Percentiles rank a stretch among this genome's conserved stretches.
These are phyloP conservation scores for Dimargaris verticillata DNA, from an alignment of 192 early-diverging fungal species.

Conservation along the genomic window DNA sequence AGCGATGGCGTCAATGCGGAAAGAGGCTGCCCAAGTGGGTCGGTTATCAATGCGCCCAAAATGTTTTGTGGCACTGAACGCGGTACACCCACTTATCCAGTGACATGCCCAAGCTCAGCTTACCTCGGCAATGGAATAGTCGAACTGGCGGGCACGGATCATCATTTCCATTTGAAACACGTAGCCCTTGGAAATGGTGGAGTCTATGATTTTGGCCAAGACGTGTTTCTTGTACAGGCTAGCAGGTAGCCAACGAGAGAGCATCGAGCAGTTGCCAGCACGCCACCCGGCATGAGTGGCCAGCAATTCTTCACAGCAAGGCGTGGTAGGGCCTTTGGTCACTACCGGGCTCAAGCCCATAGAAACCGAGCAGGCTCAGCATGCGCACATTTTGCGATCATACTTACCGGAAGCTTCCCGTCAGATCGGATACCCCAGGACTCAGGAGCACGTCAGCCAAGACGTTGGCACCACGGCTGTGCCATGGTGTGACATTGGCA, in stretches of 20 bases:
- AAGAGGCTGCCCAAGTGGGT: no score
- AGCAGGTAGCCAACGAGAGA: not conserved
- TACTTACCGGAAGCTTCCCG: constrained; percentile 72
- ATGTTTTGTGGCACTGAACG: no score
- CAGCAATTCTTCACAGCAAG: no score
- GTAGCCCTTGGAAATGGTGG: constrained; percentile 88
- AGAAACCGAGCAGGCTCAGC: no score
- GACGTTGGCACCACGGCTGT: constrained; percentile 85
- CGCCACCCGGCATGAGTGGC: no score
- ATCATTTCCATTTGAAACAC: constrained; percentile 99
- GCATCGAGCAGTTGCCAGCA: no score
- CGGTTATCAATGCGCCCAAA: no score
- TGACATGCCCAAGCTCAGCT: constrained; percentile 9
- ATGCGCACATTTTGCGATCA: no score
- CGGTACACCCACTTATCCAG: not conserved
- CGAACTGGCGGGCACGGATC: constrained; percentile 85
- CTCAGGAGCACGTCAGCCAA: constrained; percentile 72
- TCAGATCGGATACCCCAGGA: constrained; percentile 85
- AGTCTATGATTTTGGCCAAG: constrained; percentile 64
- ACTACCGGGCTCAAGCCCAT: no score
- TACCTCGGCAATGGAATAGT: constrained; percentile 66
- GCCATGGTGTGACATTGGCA: no score
- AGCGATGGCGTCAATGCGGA: no score
- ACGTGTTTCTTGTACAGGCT: constrained; percentile 89
- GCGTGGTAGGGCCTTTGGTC: no score